phyloP scores from a whole-genome alignment of 83 land plant species.

The Thuja plicata region DNA sequence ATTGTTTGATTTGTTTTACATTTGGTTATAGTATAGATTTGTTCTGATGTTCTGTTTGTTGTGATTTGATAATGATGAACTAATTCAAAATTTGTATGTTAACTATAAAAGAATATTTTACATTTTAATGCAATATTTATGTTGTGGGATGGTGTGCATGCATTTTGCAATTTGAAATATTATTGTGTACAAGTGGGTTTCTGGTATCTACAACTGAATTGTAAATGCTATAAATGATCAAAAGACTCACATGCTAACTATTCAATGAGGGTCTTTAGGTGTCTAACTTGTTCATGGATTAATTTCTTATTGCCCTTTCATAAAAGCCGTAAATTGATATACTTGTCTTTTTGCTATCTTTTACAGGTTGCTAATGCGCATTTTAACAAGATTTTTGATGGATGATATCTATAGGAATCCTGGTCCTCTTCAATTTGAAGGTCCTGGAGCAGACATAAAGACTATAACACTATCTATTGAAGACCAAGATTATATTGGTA shows the following conservation, averaged over 20 bases:
- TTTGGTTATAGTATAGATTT: background rate
- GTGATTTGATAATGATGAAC: background rate
- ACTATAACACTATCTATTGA: slow-evolving; percentile 75
- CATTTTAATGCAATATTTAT: background rate
- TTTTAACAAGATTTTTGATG: slow-evolving; percentile 68
- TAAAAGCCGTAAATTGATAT: background rate
- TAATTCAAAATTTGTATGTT: background rate
- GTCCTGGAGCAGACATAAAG: slow-evolving; percentile 80
- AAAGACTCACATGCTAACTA: background rate
- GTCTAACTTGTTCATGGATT: background rate
- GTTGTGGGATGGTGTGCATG: background rate
- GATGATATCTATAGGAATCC: slow-evolving; percentile 96
- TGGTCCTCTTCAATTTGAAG: slow-evolving; percentile 96
- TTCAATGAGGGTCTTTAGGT: background rate
- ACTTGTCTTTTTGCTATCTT: slow-evolving; percentile 6
- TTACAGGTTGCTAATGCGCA: slow-evolving; percentile 71
- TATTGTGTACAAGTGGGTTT: background rate
- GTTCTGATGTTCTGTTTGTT: background rate
- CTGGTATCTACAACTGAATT: background rate
- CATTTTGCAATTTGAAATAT: background rate
- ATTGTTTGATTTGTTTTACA: slow-evolving; percentile 4
- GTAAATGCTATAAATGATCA: background rate
- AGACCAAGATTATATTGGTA: slow-evolving; percentile 97
- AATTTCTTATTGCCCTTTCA: background rate
- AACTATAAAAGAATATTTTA: background rate